Conservation (phyloP, 345 rosid genomes). For the Cardamine occulta region DNA sequence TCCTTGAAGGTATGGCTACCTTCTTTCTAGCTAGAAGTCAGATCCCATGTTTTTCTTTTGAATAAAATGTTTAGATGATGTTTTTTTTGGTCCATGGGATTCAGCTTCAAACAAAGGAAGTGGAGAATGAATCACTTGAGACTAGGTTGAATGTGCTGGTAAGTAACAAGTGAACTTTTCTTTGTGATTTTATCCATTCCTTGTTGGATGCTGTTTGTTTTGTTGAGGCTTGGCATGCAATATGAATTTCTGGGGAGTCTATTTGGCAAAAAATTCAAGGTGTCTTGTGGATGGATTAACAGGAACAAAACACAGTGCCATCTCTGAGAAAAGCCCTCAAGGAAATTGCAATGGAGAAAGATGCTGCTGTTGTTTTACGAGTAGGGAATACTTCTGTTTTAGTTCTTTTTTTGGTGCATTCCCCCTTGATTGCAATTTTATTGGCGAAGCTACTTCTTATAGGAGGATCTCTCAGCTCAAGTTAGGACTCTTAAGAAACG, state of each 20-base stretch:
- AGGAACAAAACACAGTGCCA: slow-evolving; percentile 89
- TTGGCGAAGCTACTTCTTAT: slow-evolving; percentile 32
- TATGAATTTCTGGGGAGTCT: not conserved
- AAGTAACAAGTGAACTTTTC: slow-evolving; percentile 9
- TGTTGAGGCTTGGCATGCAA: not conserved
- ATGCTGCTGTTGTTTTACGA: slow-evolving; percentile 96
- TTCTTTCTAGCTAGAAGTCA: not conserved
- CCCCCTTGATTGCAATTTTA: slow-evolving; percentile 25
- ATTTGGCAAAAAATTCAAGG: not conserved
- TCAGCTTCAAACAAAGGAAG: slow-evolving; percentile 73
- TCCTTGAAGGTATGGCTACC: slow-evolving; percentile 51
- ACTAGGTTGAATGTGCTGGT: slow-evolving; percentile 74
- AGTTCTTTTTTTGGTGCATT: not conserved
- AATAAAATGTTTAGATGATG: slow-evolving; percentile 32
- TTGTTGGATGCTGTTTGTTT: not conserved
- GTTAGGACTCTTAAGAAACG: slow-evolving; percentile 85
- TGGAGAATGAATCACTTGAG: slow-evolving; percentile 58
- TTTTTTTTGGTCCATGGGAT: slow-evolving; percentile 14
- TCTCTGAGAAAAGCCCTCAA: slow-evolving; percentile 91
- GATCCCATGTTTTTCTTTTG: not conserved
- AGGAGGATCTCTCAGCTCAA: slow-evolving; percentile 97
- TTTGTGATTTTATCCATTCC: not conserved
- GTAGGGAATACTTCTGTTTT: slow-evolving; percentile 43
- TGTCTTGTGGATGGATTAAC: slow-evolving; percentile 29
- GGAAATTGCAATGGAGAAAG: slow-evolving; percentile 99